These are phyloP conservation scores for Diaporthe destruens DNA, from an alignment of 2,329 filamentous ascomycete species.

Conservation along the genomic window DNA sequence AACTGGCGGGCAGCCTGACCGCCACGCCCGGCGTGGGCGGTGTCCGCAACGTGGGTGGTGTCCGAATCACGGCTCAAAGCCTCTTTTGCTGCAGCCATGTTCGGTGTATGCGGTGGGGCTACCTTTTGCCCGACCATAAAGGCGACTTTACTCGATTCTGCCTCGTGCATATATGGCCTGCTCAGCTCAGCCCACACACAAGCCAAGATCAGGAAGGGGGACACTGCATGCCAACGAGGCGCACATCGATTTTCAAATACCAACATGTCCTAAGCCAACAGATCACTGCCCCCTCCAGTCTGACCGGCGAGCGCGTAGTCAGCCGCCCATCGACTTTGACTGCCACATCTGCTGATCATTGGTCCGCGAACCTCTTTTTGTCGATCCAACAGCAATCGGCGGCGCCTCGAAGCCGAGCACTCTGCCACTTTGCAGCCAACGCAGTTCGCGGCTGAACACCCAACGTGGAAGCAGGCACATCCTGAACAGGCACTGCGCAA, in stretches of 20 bases:
- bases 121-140: background rate
- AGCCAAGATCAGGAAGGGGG: background rate
- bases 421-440: too few species aligned
- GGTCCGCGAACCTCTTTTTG: background rate
- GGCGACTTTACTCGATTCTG: background rate
- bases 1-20: background rate
- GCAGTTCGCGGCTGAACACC: slow-evolving; percentile 5
- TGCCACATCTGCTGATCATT: background rate
- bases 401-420: background rate
- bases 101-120: background rate
- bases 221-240: slow-evolving; percentile 27
- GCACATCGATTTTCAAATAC: slow-evolving; percentile 5
- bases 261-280: background rate
- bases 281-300: background rate
- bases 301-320: background rate
- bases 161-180: background rate
- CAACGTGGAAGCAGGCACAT: background rate
- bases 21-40: background rate
- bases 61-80: background rate
- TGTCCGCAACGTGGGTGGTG: background rate
- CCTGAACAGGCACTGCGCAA: background rate
- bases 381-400: background rate
- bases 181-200: slow-evolving; percentile 1
- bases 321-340: slow-evolving; percentile 16
- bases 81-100: slow-evolving; percentile 9